Conservation (phyloP, 169 alveolate species). For the Theileria parva region DNA sequence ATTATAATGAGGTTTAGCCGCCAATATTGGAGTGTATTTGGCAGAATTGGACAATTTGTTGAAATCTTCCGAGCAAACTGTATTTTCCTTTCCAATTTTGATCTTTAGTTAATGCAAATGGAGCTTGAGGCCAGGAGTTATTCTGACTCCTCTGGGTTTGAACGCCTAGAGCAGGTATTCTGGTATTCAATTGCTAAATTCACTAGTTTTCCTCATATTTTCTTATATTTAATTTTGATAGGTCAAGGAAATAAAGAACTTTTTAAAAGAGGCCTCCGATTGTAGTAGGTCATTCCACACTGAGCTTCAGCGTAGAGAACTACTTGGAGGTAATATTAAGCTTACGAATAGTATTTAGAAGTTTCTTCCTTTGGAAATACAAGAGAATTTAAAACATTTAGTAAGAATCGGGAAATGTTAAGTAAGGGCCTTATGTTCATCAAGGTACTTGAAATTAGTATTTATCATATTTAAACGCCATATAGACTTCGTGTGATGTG, state of each 20-base stretch:
- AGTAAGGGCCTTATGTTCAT: conserved; percentile 52
- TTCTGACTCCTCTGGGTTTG: conserved; percentile 5
- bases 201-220: background rate
- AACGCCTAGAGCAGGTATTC: conserved; percentile 40
- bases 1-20: background rate
- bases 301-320: conserved; percentile 57
- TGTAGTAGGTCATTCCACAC: conserved; percentile 42
- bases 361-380: conserved; percentile 5
- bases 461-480: background rate
- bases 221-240: background rate
- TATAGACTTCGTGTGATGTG: conserved; percentile 55
- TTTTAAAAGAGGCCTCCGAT: conserved; percentile 54
- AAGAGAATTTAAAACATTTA: conserved; percentile 34
- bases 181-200: background rate
- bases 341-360: background rate
- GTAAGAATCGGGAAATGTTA: conserved; percentile 40
- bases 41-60: conserved; percentile 34
- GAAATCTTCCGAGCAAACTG: conserved; percentile 66
- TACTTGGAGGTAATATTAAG: conserved; percentile 35
- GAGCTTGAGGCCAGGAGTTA: conserved; percentile 65
- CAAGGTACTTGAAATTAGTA: conserved; percentile 1
- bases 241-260: conserved; percentile 21
- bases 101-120: conserved; percentile 47
- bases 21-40: conserved; percentile 26
- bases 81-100: conserved; percentile 8